Evolutionary conservation across 2,329 filamentous ascomycete genomes (phyloP), one percentile per base, ranked within the genome.

Genomic region (Xylariaceae sp.): DNA sequence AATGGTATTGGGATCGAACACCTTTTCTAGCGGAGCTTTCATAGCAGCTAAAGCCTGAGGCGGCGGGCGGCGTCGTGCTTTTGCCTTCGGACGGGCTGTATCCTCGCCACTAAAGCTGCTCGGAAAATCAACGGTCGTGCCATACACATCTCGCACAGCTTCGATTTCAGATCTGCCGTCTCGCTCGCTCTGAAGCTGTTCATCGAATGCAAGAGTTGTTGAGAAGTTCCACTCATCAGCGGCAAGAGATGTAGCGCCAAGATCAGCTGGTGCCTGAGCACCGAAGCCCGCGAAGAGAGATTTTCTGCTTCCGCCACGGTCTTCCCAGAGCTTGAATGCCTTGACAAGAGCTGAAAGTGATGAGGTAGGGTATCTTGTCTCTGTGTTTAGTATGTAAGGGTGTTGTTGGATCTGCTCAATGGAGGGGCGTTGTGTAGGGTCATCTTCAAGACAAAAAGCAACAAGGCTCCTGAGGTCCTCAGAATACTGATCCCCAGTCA

Each of bases 241-340:
- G 14, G 79, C 77, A 58, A 82, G 66, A 0, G 76, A 76, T 1
- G 77, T 76, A 2, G 78, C 75, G 1, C 81, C 78, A 12, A 75
- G 67, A 43, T 74, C 74, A 1, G 74, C 73, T 11, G 80, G 77
- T 1, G 76, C 81, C 61, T 86, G 83, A 2, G 85, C 86, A 56
- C 86, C 86, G 19, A 82, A 82, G 2, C 79, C 73, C 5, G 80
- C 80, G 61, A 89, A 89, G 1, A 89, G 76, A 14, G 86, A 88
- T 61, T 83, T 84, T 41, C 90, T 83, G 63, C 84, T 85, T 24
- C 90, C 90, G 21, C 90, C 90, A 64, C 85, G 82, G 6, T 86
- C 82, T 71, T 93, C 90, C 90, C 90, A 94, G 17, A 87, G 69
- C 68, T 87, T 88, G 74, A 89, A 94, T 11, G 85, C 87, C 62